phyloP scores from a whole-genome alignment of 495 filamentous ascomycete genomes.

The Talaromyces trachyspermus region DNA sequence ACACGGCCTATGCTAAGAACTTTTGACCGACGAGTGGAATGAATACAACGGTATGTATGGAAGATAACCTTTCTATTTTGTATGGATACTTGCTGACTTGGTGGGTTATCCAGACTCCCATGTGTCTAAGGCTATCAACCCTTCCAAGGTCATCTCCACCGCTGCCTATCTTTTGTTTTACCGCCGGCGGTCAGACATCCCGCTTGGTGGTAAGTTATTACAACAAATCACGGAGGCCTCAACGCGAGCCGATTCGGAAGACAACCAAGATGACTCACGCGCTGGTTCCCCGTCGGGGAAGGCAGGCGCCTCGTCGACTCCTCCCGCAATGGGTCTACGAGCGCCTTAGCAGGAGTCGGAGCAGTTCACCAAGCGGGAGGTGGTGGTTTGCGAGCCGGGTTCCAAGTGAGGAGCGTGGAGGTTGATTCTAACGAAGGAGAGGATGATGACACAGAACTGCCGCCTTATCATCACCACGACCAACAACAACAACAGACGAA shows the following conservation, averaged over 20 bases:
- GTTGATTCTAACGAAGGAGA: slow-evolving; percentile 7
- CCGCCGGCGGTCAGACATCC: slow-evolving; percentile 66
- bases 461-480: slow-evolving; percentile 16
- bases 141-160: slow-evolving; percentile 50
- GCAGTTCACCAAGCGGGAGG: slow-evolving; percentile 60
- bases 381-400: slow-evolving; percentile 46
- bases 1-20: slow-evolving; percentile 89
- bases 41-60: slow-evolving; percentile 78
- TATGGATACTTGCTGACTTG: not conserved
- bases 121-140: slow-evolving; percentile 47
- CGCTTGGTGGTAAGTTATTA: slow-evolving; percentile 72
- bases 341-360: slow-evolving; percentile 69
- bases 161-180: slow-evolving; percentile 95
- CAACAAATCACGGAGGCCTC: slow-evolving; percentile 54
- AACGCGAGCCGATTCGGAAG: slow-evolving; percentile 38
- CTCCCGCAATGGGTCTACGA: slow-evolving; percentile 80
- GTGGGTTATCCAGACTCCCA: slow-evolving; percentile 60
- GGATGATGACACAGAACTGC: slow-evolving; percentile 18
- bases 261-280: slow-evolving; percentile 42
- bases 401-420: slow-evolving; percentile 21
- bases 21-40: slow-evolving; percentile 83
- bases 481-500: not conserved
- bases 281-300: slow-evolving; percentile 60
- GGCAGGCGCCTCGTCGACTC: slow-evolving; percentile 76
- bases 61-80: not conserved